These are phyloP conservation scores for Hyaloscypha hepaticicola DNA, from an alignment of 495 filamentous ascomycete genomes.

Conservation along the genomic window DNA sequence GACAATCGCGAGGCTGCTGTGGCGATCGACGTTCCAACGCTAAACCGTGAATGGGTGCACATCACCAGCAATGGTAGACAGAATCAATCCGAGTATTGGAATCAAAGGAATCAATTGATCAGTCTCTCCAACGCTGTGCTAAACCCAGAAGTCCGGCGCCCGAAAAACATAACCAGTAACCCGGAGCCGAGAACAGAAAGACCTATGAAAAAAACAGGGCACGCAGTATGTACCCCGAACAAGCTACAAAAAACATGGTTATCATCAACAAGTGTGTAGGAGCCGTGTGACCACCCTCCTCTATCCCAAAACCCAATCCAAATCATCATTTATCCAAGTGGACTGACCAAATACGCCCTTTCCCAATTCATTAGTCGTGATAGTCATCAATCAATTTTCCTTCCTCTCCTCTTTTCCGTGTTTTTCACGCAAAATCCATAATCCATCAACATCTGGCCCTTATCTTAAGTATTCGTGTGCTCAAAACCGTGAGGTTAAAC, in stretches of 20 bases:
- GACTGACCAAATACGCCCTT: background rate
- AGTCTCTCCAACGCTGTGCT: background rate
- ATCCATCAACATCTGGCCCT: constrained; percentile 6
- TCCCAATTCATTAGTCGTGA: constrained; percentile 13
- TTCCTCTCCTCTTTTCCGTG: background rate
- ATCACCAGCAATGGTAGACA: background rate
- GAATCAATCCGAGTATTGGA: background rate
- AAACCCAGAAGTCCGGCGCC: background rate
- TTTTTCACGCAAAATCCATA: constrained; percentile 19
- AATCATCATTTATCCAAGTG: background rate
- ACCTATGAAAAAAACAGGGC: background rate
- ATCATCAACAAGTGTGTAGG: constrained; percentile 40
- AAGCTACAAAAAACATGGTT: constrained; percentile 1
- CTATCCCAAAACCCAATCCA: background rate
- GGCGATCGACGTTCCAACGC: background rate
- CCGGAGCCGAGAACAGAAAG: background rate
- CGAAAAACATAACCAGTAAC: background rate
- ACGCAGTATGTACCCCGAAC: background rate
- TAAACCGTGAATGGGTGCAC: background rate
- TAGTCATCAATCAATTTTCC: constrained; percentile 2
- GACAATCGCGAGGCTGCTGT: background rate
- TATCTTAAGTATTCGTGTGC: background rate
- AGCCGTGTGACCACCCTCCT: constrained; percentile 19
- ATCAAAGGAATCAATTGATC: background rate
- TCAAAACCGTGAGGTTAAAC: constrained; percentile 30